Conservation (phyloP, 1,284 basidiomycete species). For the Austroboletus olivaceoglutinosus region DNA sequence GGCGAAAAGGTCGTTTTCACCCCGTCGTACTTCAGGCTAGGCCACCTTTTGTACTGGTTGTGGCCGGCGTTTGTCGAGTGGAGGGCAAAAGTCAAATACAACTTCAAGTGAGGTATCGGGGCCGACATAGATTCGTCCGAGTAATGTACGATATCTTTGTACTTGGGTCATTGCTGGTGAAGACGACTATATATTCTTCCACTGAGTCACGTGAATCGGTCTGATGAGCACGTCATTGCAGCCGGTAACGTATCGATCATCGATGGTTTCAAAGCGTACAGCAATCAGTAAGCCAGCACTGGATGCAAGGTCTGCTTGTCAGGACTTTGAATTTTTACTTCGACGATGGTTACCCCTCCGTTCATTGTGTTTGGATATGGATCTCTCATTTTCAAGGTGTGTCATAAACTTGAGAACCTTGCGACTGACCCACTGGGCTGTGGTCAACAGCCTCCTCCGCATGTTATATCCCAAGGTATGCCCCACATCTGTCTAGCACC, state of each 20-base stretch:
- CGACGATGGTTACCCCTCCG: constrained; percentile 17
- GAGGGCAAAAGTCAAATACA: constrained; percentile 61
- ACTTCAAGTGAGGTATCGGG: constrained; percentile 34
- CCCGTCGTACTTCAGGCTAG: constrained; percentile 44
- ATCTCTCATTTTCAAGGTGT: constrained; percentile 78
- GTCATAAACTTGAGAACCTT: not conserved
- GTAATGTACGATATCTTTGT: not conserved
- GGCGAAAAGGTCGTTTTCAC: constrained; percentile 57
- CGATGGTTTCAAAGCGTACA: no score
- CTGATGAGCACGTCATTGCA: no score
- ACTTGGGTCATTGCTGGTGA: not conserved
- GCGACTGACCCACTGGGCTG: not conserved
- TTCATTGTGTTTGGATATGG: constrained; percentile 81
- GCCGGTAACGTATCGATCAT: no score
- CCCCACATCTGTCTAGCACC: not conserved
- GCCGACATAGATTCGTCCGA: not conserved
- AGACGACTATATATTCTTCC: no score
- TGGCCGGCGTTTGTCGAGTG: constrained; percentile 57
- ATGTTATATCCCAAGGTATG: constrained; percentile 58
- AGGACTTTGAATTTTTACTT: not conserved
- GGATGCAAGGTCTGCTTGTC: not conserved
- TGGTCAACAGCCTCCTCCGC: constrained; percentile 63
- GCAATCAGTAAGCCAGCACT: no score
- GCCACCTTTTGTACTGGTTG: constrained; percentile 61
- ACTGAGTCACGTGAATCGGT: no score